Conservation (phyloP, 805 yeast genomes). For the Wickerhamiella australiensis region DNA sequence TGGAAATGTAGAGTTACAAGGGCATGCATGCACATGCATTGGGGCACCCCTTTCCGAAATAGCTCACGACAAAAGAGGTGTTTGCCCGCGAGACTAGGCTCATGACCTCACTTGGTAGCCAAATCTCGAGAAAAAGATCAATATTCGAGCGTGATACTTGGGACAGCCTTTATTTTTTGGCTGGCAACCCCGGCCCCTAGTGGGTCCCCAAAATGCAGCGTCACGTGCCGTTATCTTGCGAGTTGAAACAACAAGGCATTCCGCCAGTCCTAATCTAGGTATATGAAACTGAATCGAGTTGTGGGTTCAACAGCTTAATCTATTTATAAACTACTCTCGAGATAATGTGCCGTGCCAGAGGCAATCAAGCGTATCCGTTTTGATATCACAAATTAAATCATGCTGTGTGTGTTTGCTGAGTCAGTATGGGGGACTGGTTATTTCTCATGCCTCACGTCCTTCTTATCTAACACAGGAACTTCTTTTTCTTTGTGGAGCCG, state of each 20-base stretch:
- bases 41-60: background rate
- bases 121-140: too few relatives aligned
- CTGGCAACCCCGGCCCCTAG: background rate
- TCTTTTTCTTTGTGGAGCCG: constrained; percentile 3
- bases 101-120: too few relatives aligned
- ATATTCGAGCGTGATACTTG: too few relatives aligned
- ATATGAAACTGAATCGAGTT: background rate
- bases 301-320: background rate
- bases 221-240: background rate
- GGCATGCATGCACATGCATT: background rate
- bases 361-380: background rate
- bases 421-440: constrained; percentile 1
- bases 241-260: background rate
- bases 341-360: background rate
- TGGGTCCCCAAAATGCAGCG: background rate
- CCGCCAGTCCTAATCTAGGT: background rate
- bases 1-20: background rate
- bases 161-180: background rate
- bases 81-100: background rate
- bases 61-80: background rate
- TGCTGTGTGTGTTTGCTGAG: background rate
- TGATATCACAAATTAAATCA: background rate
- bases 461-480: constrained; percentile 3
- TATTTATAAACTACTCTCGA: background rate
- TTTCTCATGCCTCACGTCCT: background rate